Conservation (phyloP, 2,329 filamentous ascomycete species). For the Orbilia quercus region DNA sequence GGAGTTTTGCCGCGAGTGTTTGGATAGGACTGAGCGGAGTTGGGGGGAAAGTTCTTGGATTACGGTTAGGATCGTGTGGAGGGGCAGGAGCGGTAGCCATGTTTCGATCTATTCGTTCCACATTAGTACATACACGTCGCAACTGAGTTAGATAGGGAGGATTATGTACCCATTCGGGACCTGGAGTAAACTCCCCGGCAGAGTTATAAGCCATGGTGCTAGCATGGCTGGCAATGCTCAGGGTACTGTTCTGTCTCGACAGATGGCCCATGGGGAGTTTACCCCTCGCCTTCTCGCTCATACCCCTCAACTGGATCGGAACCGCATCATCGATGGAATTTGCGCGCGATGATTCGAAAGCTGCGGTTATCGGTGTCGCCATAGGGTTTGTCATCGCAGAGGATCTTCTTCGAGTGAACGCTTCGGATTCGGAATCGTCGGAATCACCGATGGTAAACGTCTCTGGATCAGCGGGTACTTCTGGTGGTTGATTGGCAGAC, state of each 20-base stretch:
- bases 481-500: neutral
- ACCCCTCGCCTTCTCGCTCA: constrained; percentile 96
- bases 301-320: constrained; percentile 83
- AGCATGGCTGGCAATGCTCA: constrained; percentile 77
- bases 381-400: constrained; percentile 40
- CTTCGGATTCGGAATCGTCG: constrained; percentile 75
- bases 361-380: constrained; percentile 42
- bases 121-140: neutral
- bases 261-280: constrained; percentile 93
- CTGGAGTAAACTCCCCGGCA: constrained; percentile 77
- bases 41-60: constrained; percentile 74
- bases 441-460: constrained; percentile 89
- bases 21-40: constrained; percentile 68
- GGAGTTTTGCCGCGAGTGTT: constrained; percentile 62
- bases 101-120: constrained; percentile 86
- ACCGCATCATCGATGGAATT: constrained; percentile 78
- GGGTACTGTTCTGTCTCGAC: constrained; percentile 88
- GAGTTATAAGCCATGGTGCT: constrained; percentile 67
- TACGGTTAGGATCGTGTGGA: constrained; percentile 84
- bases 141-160: too few relatives aligned
- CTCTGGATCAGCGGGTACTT: constrained; percentile 61
- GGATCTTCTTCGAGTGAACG: constrained; percentile 60
- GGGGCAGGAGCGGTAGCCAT: constrained; percentile 89
- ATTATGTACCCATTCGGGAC: constrained; percentile 73
- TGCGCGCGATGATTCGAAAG: constrained; percentile 72